These are phyloP conservation scores for Mayamaea pseudoterrestris DNA, from an alignment of 108 stramenopile species.

Conservation along the genomic window DNA sequence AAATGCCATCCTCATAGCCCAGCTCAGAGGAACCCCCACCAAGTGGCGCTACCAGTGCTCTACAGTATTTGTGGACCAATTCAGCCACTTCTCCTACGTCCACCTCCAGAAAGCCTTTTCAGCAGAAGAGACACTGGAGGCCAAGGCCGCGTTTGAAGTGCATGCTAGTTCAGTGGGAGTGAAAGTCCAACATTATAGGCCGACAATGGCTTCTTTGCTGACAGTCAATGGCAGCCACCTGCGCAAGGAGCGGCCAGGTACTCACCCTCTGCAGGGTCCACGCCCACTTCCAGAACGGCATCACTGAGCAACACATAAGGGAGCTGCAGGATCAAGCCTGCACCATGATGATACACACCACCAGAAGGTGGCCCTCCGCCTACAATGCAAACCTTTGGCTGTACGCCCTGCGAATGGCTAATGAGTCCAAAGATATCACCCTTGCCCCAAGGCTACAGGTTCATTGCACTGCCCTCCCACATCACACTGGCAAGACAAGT, in stretches of 20 bases:
- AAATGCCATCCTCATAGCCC: constrained; percentile 31
- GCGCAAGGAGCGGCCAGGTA: constrained; percentile 6
- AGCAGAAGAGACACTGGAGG: constrained; percentile 23
- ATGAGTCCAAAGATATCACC: constrained; percentile 11
- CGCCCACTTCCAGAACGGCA: constrained; percentile 41
- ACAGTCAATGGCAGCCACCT: constrained; percentile 9
- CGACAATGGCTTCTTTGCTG: constrained; percentile 42
- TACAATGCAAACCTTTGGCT: constrained; percentile 10
- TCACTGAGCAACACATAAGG: constrained; percentile 25
- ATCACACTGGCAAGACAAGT: no score
- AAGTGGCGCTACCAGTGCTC: constrained; percentile 13
- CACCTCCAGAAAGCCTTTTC: constrained; percentile 13
- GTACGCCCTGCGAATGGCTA: constrained; percentile 26
- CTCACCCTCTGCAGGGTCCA: constrained; percentile 34
- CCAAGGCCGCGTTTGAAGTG: constrained; percentile 31
- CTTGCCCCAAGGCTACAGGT: no score
- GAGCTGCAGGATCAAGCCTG: constrained; percentile 25
- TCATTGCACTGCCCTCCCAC: no score
- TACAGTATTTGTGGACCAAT: constrained; percentile 42
- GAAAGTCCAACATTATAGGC: constrained; percentile 26
- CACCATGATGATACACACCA: constrained; percentile 33
- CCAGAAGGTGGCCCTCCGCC: constrained; percentile 20
- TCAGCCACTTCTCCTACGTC: constrained; percentile 12
- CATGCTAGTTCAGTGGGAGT: no score
- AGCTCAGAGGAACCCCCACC: constrained; percentile 25